A percentile compares a stretch with the other conserved stretches of the same genome.
These are phyloP conservation scores for Candida ortonii DNA, from an alignment of 805 yeast species.

Conservation along the genomic window DNA sequence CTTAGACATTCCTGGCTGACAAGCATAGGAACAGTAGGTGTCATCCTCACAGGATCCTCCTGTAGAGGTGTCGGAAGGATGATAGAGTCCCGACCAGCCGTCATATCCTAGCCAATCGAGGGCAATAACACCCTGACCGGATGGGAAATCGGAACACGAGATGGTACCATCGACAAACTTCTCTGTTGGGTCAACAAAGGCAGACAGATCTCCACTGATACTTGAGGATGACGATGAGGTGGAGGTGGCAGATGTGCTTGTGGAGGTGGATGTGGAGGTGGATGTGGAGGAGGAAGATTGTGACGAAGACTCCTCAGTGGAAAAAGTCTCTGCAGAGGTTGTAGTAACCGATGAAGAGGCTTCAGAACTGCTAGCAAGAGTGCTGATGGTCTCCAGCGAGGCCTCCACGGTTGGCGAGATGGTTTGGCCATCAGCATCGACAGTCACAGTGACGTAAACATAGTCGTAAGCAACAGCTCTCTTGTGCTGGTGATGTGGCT, in stretches of 20 bases:
- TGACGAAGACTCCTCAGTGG: slow-evolving; percentile 28
- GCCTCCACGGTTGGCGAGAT: slow-evolving; percentile 35
- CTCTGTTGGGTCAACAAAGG: slow-evolving; percentile 54
- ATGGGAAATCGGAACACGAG: slow-evolving; percentile 68
- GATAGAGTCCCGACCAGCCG: slow-evolving; percentile 51
- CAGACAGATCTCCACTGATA: slow-evolving; percentile 55
- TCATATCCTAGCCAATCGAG: slow-evolving; percentile 72
- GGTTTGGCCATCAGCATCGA: slow-evolving; percentile 47
- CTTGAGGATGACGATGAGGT: slow-evolving; percentile 36
- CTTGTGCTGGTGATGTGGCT: slow-evolving; percentile 61
- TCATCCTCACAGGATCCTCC: slow-evolving; percentile 63
- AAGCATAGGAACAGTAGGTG: slow-evolving; percentile 72
- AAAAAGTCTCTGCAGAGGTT: slow-evolving; percentile 20
- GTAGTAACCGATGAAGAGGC: slow-evolving; percentile 17
- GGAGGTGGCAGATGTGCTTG: slow-evolving; percentile 28
- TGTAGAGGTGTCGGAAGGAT: slow-evolving; percentile 40
- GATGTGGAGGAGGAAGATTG: slow-evolving; percentile 20
- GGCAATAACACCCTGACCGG: slow-evolving; percentile 80
- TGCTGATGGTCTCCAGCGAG: slow-evolving; percentile 19
- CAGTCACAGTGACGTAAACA: slow-evolving; percentile 52
- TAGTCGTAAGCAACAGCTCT: slow-evolving; percentile 51
- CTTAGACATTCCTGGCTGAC: slow-evolving; percentile 78
- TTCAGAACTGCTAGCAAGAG: slow-evolving; percentile 31
- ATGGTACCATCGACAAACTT: slow-evolving; percentile 71
- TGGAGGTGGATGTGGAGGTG: slow-evolving; percentile 31